phyloP scores from a whole-genome alignment of 2,329 filamentous ascomycete species.

The Salinomyces thailandicus region DNA sequence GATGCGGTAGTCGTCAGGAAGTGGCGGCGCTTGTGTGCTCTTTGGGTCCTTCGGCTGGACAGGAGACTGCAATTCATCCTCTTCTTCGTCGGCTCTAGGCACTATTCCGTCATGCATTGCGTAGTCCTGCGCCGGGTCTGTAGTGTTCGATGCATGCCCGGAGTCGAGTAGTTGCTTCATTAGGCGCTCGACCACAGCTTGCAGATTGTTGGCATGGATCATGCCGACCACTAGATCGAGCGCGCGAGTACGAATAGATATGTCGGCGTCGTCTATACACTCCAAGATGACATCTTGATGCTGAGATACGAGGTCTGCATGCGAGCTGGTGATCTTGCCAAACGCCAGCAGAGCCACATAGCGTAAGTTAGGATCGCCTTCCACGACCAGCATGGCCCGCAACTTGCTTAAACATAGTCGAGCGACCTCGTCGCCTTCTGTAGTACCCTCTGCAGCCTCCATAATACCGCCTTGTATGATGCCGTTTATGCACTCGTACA shows the following conservation, averaged over 20 bases:
- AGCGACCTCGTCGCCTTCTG: slow-evolving; percentile 84
- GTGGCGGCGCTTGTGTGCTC: slow-evolving; percentile 43
- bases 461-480: slow-evolving; percentile 95
- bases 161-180: slow-evolving; percentile 71
- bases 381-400: slow-evolving; percentile 83
- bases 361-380: slow-evolving; percentile 92
- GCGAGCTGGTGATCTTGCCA: slow-evolving; percentile 83
- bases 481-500: slow-evolving; percentile 97
- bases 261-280: slow-evolving; percentile 90
- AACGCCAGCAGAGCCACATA: slow-evolving; percentile 93
- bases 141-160: slow-evolving; percentile 43
- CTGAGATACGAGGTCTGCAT: slow-evolving; percentile 76
- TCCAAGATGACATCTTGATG: slow-evolving; percentile 95
- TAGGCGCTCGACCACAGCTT: slow-evolving; percentile 72
- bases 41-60: slow-evolving; percentile 43
- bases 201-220: slow-evolving; percentile 79
- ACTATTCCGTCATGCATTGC: slow-evolving; percentile 32
- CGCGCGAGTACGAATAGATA: slow-evolving; percentile 88
- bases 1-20: slow-evolving; percentile 77
- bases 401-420: slow-evolving; percentile 86
- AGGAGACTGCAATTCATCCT: slow-evolving; percentile 46
- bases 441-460: slow-evolving; percentile 65
- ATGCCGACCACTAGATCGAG: slow-evolving; percentile 87
- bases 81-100: slow-evolving; percentile 46
- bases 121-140: slow-evolving; percentile 39